Conservation (phyloP, 495 filamentous ascomycete species). For the Penicillium dipodomyicola region DNA sequence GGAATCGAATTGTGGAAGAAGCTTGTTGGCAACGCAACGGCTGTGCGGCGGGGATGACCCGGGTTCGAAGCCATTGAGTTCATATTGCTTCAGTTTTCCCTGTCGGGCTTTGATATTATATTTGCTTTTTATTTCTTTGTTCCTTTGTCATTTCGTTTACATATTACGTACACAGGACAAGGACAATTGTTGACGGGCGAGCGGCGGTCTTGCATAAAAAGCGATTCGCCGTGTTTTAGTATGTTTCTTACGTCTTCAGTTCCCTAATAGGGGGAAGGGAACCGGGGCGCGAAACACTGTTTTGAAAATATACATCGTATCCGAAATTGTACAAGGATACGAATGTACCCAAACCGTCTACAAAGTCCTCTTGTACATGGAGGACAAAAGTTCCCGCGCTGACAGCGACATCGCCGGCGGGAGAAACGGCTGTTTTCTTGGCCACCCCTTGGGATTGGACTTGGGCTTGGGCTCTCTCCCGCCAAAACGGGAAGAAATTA, state of each 20-base stretch:
- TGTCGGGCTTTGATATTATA: not conserved
- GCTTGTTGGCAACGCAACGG: slow-evolving; percentile 23
- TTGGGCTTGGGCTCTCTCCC: not conserved
- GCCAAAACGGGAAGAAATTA: not conserved
- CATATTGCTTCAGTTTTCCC: not conserved
- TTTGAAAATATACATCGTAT: slow-evolving; percentile 1
- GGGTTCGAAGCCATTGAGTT: not conserved
- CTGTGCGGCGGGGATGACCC: slow-evolving; percentile 1
- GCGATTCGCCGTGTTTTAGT: not conserved
- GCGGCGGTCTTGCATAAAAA: not conserved
- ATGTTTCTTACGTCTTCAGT: not conserved
- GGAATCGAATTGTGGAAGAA: slow-evolving; percentile 18
- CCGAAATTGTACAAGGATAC: not conserved
- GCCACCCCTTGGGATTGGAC: slow-evolving; percentile 1
- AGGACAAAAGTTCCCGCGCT: slow-evolving; percentile 13
- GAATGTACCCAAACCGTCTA: not conserved
- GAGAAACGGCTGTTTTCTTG: slow-evolving; percentile 1
- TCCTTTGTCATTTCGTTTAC: not conserved
- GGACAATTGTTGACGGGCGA: not conserved
- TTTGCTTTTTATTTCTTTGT: not conserved
- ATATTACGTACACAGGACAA: not conserved
- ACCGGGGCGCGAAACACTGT: not conserved
- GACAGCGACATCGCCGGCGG: slow-evolving; percentile 4
- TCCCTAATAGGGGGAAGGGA: not conserved
- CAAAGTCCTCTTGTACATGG: slow-evolving; percentile 1